Evolutionary conservation across 805 yeast species (phyloP).

Genomic region (Candida broadrunensis): DNA sequence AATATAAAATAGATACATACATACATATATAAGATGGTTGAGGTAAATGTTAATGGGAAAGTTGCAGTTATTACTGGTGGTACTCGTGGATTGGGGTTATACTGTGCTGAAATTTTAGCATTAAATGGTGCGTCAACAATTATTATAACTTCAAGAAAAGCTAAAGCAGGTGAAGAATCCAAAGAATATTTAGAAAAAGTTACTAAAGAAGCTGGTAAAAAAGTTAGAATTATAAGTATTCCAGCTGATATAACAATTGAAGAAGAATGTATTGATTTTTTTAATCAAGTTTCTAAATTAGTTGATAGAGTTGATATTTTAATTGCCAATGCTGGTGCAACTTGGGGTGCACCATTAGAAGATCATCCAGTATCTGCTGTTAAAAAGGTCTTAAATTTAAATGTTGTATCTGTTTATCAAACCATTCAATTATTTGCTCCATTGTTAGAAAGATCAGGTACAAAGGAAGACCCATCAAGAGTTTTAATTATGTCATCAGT

Average conservation of each 20-base stretch:
- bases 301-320: constrained; percentile 56
- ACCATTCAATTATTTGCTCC: constrained; percentile 65
- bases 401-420: constrained; percentile 65
- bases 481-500: constrained; percentile 66
- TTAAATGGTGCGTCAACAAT: constrained; percentile 60
- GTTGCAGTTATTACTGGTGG: constrained; percentile 72
- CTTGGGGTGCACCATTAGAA: constrained; percentile 69
- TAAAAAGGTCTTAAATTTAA: constrained; percentile 60
- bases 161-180: constrained; percentile 59
- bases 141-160: constrained; percentile 63
- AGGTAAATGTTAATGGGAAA: constrained; percentile 54
- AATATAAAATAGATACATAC: background rate
- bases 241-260: constrained; percentile 57
- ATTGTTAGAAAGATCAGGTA: constrained; percentile 50
- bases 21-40: constrained; percentile 35
- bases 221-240: constrained; percentile 36
- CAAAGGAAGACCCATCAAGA: constrained; percentile 57
- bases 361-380: constrained; percentile 60
- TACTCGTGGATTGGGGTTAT: constrained; percentile 69
- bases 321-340: constrained; percentile 76
- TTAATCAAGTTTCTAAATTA: constrained; percentile 33
- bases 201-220: constrained; percentile 31
- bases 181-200: constrained; percentile 36
- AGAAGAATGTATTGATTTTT: constrained; percentile 46
- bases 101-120: constrained; percentile 64